Base-by-base conservation (phyloP, 116 monocot species). In the Zostera marina region DNA sequence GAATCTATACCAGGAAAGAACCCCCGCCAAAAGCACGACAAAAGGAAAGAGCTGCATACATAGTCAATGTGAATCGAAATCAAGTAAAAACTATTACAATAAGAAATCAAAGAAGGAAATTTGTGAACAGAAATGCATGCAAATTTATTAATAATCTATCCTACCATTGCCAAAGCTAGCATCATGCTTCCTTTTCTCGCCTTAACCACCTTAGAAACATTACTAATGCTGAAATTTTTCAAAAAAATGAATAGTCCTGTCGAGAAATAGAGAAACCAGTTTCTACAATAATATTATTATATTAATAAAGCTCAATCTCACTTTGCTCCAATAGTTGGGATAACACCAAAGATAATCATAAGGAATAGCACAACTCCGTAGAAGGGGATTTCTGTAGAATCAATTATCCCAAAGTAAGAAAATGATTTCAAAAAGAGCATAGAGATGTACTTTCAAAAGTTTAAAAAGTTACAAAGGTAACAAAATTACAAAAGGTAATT, bases 111-210 rank as follows among this genome's bases (percentile, higher is more conserved):
- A 17, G n/a, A 2, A 49, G 9, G 12, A 32, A 32, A 32, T 32
- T 32, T 32, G 32, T 32, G 32, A 32, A 32, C 32, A 32, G 32
- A 32, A 32, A 32, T 32, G 32, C 32, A 32, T 32, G 32, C 32
- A 1, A 32, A 5, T 32, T 32, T 32, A 32, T 32, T 32, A 32
- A 32, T 32, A 32, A 32, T 32, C 5, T 32, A 32, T 11, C 11
- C 57, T 83, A 90, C 91, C 98, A 98, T 98, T 52, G 98, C 98
- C 53, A 98, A 68, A 58, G 98, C 98, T 61, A 81, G 63, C 54
- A 90, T 24, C 87, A 98, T 98, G 73, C 77, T 98, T 67, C 87
- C 91, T 77, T 90, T 90, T 54, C 77, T 86, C 46, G 86, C 78
- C 52, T 74, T 63, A 58, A 98, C 90, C 63, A 98, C 91, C 59